Evolutionary conservation across 75 land plant genomes (phyloP), one percentile per base, ranked within the genome.

Genomic region (Pinus tabuliformis): DNA sequence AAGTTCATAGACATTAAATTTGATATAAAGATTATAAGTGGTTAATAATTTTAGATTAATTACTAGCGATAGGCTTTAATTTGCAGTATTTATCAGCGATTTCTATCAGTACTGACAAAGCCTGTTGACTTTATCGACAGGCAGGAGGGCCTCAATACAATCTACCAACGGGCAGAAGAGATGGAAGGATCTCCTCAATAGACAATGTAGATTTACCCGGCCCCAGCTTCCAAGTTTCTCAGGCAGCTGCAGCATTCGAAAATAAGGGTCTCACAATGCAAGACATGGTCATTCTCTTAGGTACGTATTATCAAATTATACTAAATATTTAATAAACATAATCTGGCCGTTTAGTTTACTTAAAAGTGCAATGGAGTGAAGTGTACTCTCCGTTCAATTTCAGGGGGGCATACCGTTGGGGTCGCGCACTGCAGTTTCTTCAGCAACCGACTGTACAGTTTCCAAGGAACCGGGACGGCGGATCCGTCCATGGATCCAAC

Each of bases 361-460:
- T 49, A 8, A 49, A 49, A 8, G 0, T 8, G 9, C 0, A 9
- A 49, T 49, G 9, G 11, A 49, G 52, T 8, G 11, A 49, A 49
- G 11, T 9, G 8, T 2, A 49, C 9, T 8, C 8, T 49, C 0
- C 8, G 52, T 49, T 49, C 1, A 49, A 49, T 9, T 49, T 49
- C 1, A 49, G 95, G 95, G 15, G 95, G 87, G 5, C 96, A 93
- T 65, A 93, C 96, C 5, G 85, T 91, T 7, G 96, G 96, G 12
- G 62, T 81, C 76, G 80, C 96, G 3, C 91, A 87, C 59, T 91
- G 95, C 79, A 70, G 75, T 75, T 78, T 82, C 73, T 78, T 93
- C 82, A 78, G 78, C 62, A 70, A 83, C 54, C 78, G 95, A 30
- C 91, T 93, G 5, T 93, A 79, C 88, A 76, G 85, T 84, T 93